Conservation (phyloP, 2,329 filamentous ascomycete genomes). For the Tricladium varicosporioides region DNA sequence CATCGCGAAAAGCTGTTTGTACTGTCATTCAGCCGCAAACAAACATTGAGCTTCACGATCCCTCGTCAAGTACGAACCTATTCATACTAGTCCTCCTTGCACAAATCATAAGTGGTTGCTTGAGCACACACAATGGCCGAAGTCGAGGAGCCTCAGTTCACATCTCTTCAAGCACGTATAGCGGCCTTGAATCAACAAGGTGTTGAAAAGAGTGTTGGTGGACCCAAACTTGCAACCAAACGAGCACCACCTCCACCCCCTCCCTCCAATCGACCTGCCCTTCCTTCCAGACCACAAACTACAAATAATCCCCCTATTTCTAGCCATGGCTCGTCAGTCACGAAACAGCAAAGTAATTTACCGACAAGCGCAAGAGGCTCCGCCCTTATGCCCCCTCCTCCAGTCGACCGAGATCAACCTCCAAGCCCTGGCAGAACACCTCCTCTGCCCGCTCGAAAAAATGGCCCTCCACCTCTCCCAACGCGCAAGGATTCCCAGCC, state of each 20-base stretch:
- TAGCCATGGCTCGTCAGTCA: slow-evolving; percentile 26
- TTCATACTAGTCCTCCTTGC: neutral
- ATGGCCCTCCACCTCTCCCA: slow-evolving; percentile 24
- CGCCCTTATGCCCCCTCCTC: slow-evolving; percentile 29
- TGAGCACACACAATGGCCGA: slow-evolving; percentile 50
- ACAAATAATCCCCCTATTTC: slow-evolving; percentile 36
- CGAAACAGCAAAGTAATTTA: slow-evolving; percentile 26
- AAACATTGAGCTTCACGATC: neutral
- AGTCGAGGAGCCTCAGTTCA: slow-evolving; percentile 60
- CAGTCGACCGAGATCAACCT: slow-evolving; percentile 28
- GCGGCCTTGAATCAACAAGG: slow-evolving; percentile 54
- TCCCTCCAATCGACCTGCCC: slow-evolving; percentile 37
- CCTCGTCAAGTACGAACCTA: neutral
- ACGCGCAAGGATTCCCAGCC: slow-evolving; percentile 41
- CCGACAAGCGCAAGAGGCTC: slow-evolving; percentile 23
- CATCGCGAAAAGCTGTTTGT: neutral
- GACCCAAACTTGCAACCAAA: slow-evolving; percentile 40
- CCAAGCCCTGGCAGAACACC: slow-evolving; percentile 17
- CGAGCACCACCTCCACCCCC: slow-evolving; percentile 55
- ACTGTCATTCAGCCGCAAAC: neutral
- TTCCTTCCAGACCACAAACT: slow-evolving; percentile 38
- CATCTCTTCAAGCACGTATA: slow-evolving; percentile 59
- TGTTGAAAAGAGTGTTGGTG: slow-evolving; percentile 18
- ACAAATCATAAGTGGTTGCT: neutral
- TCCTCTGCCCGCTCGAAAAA: slow-evolving; percentile 26